Base-by-base conservation (phyloP, 1,139 yeast genomes). In the Blastobotrys persicus region DNA sequence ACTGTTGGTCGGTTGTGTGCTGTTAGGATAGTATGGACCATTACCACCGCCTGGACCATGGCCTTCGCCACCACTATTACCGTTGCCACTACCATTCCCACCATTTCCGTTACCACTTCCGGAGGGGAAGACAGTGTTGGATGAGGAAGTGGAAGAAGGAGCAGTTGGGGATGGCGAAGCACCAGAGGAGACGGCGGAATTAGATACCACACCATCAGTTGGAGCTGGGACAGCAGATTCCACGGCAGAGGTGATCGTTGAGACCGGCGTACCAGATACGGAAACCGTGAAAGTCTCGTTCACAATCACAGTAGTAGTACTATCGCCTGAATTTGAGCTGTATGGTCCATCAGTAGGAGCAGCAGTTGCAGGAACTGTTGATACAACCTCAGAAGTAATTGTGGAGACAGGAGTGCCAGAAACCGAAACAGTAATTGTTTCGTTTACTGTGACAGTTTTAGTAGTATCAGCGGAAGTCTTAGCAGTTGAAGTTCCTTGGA, bases 71-170 rank as follows among this genome's bases (percentile, higher is more conserved):
- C 19, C 26, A 14, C 44, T 31, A 7, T 18, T 13, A 20, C 38
- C 38, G 38, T 32, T 32, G 2, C 38, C 44, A 19, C 18, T 2
- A 14, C 41, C 41, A 37, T 19, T 37, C 11, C 41, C 34, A 5
- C 42, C 42, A 17, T 14, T 20, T 19, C 23, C 31, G 17, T 19
- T 39, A n/a, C 31, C 45, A 16, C 28, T 41, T 28, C 44, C 44
- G 19, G 16, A 37, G 19, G 19, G 41, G 37, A 32, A 6, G 17
- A 5, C 37, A 12, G 17, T 32, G 26, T 17, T 16, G 19, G 41
- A 14, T n/a, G 23, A 6, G 12, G 41, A 16, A 16, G 19, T 4
- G 19, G 41, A n/a, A 18, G 41, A 16, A 16, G 23, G 16, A 11
- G 18, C 43, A 23, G 31, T 13, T 5, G 13, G 19, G 5, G 43